Percentiles rank a stretch among this genome's conserved stretches.
Conservation (phyloP, 352 stramenopile species). For the Blastocystis sp. region DNA sequence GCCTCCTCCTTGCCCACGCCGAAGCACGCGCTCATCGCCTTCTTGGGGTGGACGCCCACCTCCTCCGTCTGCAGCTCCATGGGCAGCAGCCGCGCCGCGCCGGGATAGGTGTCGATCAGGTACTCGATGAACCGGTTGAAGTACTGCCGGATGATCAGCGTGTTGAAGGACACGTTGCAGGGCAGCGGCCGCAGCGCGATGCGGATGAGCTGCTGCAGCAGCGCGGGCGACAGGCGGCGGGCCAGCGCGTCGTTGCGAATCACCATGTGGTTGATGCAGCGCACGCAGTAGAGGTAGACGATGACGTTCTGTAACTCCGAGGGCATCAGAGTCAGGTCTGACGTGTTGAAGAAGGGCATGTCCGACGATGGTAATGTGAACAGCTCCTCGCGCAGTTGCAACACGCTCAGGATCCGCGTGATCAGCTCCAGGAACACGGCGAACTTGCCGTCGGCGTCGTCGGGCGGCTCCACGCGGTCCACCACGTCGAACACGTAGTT, state of each 20-base stretch:
- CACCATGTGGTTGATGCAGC: slow-evolving; percentile 41
- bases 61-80: slow-evolving; percentile 51
- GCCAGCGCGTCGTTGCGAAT: slow-evolving; percentile 33
- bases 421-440: slow-evolving; percentile 7
- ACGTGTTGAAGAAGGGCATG: slow-evolving; percentile 64
- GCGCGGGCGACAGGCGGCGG: not conserved
- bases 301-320: slow-evolving; percentile 59
- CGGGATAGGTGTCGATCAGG: slow-evolving; percentile 48
- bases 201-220: not conserved
- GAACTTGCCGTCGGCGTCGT: not conserved
- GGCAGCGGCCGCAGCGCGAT: slow-evolving; percentile 37
- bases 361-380: slow-evolving; percentile 28
- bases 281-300: slow-evolving; percentile 47
- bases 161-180: slow-evolving; percentile 64
- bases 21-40: not conserved
- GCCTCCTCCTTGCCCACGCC: slow-evolving; percentile 42
- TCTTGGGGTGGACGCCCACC: not conserved
- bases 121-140: slow-evolving; percentile 69
- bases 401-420: not conserved
- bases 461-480: slow-evolving; percentile 19
- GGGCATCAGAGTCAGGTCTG: slow-evolving; percentile 5
- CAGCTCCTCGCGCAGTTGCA: slow-evolving; percentile 11
- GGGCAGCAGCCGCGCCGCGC: slow-evolving; percentile 27
- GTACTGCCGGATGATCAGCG: slow-evolving; percentile 59
- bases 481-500: slow-evolving; percentile 64